These are phyloP conservation scores for Podospora appendiculata DNA, from an alignment of 495 filamentous ascomycete genomes.

Conservation along the genomic window DNA sequence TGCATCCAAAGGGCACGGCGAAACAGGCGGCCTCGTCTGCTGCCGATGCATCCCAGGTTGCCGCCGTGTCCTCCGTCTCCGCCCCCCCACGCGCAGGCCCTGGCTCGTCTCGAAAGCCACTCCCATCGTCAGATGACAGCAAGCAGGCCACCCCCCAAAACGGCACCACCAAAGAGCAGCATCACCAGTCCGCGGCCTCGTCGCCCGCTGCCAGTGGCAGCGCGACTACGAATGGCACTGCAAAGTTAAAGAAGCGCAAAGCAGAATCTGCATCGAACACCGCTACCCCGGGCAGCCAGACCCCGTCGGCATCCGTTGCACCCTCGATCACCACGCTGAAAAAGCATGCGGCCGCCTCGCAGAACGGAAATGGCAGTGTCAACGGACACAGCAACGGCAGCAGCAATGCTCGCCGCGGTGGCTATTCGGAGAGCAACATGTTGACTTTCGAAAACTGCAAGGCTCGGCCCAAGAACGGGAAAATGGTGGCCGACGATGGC, in stretches of 20 bases:
- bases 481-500: conserved; percentile 84
- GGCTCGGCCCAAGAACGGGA: conserved; percentile 64
- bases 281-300: conserved; percentile 32
- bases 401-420: conserved; percentile 18
- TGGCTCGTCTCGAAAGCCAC: conserved; percentile 23
- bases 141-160: conserved; percentile 15
- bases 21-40: conserved; percentile 17
- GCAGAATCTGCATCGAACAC: conserved; percentile 37
- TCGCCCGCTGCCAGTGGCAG: conserved; percentile 37
- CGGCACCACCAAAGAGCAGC: conserved; percentile 19
- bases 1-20: conserved; percentile 40
- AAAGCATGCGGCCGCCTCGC: conserved; percentile 37
- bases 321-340: conserved; percentile 22
- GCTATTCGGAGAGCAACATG: conserved; percentile 63
- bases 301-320: conserved; percentile 35
- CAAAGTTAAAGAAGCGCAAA: conserved; percentile 69
- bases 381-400: conserved; percentile 26
- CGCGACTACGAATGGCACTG: conserved; percentile 31
- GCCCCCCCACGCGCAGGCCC: conserved; percentile 11
- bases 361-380: conserved; percentile 14
- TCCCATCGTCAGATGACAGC: conserved; percentile 21
- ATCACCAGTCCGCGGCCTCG: conserved; percentile 6
- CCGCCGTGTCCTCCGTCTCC: neutral
- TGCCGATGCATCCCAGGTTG: conserved; percentile 16
- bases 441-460: conserved; percentile 70